Evolutionary conservation across 23 red algal genomes (phyloP).

Genomic region (Gracilaria gracilis): DNA sequence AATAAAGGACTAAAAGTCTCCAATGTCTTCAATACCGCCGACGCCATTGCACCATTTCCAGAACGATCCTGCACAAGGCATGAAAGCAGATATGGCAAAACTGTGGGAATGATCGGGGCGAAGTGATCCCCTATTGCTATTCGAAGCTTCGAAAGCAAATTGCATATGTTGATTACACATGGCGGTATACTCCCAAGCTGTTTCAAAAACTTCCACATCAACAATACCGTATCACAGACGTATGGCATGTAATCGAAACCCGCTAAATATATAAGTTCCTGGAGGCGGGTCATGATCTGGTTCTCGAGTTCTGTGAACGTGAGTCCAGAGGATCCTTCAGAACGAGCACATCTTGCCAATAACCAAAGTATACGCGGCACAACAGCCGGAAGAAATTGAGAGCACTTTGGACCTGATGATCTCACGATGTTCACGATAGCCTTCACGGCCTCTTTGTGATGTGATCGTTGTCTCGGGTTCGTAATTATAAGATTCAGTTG

Average conservation of each 20-base stretch:
- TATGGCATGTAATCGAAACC: constrained; percentile 83
- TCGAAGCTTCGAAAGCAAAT: constrained; percentile 68
- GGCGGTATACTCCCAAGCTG: constrained; percentile 11
- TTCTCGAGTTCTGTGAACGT: constrained; percentile 64
- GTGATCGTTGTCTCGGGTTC: constrained; percentile 59
- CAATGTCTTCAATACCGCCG: constrained; percentile 74
- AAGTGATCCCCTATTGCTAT: constrained; percentile 91
- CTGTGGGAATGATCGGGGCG: constrained; percentile 64
- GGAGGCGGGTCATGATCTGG: constrained; percentile 80
- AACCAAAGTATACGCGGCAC: constrained; percentile 95
- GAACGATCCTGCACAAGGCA: constrained; percentile 60
- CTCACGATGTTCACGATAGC: constrained; percentile 87
- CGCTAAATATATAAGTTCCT: constrained; percentile 75
- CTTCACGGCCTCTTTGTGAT: constrained; percentile 83
- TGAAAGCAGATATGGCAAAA: constrained; percentile 75
- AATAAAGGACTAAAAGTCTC: constrained; percentile 78
- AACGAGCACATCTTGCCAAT: constrained; percentile 45
- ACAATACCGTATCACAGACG: constrained; percentile 67
- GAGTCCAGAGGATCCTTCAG: constrained; percentile 28
- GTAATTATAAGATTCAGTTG: constrained; percentile 86
- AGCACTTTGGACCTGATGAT: constrained; percentile 76
- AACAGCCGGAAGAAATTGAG: constrained; percentile 83
- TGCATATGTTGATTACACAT: constrained; percentile 60
- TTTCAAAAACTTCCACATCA: constrained; percentile 84
- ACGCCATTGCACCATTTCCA: constrained; percentile 63